These are phyloP conservation scores for Babjeviella inositovora DNA, from an alignment of 805 yeast species.

Conservation along the genomic window DNA sequence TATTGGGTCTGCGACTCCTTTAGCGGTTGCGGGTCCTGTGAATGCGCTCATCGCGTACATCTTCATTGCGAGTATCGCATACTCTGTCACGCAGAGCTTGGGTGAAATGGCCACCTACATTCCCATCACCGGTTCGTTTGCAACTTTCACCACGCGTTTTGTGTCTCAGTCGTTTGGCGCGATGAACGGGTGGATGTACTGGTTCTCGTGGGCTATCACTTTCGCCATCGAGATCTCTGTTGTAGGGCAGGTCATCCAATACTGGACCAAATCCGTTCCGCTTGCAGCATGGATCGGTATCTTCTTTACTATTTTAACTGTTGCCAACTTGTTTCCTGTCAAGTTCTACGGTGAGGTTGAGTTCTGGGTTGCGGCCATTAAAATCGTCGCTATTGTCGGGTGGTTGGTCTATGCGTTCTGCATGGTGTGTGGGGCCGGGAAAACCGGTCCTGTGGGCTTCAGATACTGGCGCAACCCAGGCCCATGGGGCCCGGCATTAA, in stretches of 20 bases:
- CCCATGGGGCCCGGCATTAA: slow-evolving; percentile 57
- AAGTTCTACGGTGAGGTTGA: slow-evolving; percentile 60
- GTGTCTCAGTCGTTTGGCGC: slow-evolving; percentile 59
- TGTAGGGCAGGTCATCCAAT: slow-evolving; percentile 46
- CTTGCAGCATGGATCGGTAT: slow-evolving; percentile 59
- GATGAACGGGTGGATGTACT: slow-evolving; percentile 57
- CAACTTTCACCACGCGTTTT: slow-evolving; percentile 55
- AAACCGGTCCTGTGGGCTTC: slow-evolving; percentile 58
- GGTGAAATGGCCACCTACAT: slow-evolving; percentile 76
- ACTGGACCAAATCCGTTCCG: slow-evolving; percentile 59
- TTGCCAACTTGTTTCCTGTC: slow-evolving; percentile 49
- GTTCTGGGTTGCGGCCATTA: slow-evolving; percentile 56
- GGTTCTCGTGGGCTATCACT: slow-evolving; percentile 69
- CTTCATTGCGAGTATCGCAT: slow-evolving; percentile 52
- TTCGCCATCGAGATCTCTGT: slow-evolving; percentile 62
- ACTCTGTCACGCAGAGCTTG: slow-evolving; percentile 50
- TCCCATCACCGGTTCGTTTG: slow-evolving; percentile 54
- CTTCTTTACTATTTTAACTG: slow-evolving; percentile 39
- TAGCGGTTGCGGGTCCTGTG: slow-evolving; percentile 52
- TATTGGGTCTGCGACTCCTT: slow-evolving; percentile 43
- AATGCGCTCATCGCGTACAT: slow-evolving; percentile 46
- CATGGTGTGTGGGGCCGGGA: slow-evolving; percentile 67
- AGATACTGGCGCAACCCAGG: slow-evolving; percentile 75
- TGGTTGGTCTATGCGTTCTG: slow-evolving; percentile 48
- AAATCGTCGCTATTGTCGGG: slow-evolving; percentile 57